Conservation (phyloP, 805 yeast species). For the Metschnikowia similis region DNA sequence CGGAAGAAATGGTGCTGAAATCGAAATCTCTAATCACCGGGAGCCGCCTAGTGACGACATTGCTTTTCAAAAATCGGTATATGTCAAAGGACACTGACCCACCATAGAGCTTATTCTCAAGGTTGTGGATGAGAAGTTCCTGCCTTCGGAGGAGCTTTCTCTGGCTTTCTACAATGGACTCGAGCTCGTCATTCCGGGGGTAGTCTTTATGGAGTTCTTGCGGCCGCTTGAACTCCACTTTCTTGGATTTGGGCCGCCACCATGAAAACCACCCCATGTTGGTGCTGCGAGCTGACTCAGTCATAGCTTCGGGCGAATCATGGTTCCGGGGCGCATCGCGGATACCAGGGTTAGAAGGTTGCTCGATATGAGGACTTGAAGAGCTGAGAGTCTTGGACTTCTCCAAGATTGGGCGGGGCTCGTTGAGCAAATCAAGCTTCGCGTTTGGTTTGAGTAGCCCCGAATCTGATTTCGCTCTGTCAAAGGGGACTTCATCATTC, state of each 20-base stretch:
- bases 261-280: not conserved
- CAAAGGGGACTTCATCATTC: not conserved
- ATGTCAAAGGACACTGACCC: not conserved
- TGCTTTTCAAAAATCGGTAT: not conserved
- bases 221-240: not conserved
- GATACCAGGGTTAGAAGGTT: no score
- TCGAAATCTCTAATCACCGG: not conserved
- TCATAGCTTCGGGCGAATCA: not conserved
- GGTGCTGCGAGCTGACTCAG: not conserved
- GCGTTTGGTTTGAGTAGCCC: not conserved
- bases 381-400: not conserved
- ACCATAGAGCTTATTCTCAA: constrained; percentile 3
- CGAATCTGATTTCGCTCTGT: not conserved
- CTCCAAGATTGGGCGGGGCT: not conserved
- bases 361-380: not conserved
- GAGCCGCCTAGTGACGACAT: not conserved
- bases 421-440: not conserved
- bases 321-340: not conserved
- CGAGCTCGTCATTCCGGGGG: not conserved
- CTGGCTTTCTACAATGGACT: not conserved
- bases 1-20: not conserved
- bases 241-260: not conserved
- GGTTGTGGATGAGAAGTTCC: constrained; percentile 1
- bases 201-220: not conserved
- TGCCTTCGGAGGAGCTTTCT: not conserved